Conservation (phyloP, 2,329 filamentous ascomycete genomes). For the Fusarium sarcochroum region DNA sequence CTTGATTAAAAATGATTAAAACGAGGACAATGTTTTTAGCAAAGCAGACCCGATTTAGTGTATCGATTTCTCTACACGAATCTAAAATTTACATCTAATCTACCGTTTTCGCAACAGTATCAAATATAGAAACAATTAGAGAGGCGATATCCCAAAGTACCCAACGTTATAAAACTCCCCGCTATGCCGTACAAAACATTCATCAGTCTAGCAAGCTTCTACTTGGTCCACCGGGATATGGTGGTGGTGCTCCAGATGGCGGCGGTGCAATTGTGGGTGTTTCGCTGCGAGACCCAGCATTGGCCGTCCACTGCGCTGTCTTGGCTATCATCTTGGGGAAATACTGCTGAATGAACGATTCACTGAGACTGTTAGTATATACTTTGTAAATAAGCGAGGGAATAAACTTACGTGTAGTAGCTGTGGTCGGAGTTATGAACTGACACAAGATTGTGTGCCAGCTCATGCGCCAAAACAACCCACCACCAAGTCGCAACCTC, state of each 20-base stretch:
- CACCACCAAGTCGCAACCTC: constrained; percentile 91
- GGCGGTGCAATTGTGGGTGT: constrained; percentile 27
- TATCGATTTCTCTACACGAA: constrained; percentile 5
- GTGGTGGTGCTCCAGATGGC: constrained; percentile 43
- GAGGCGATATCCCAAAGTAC: constrained; percentile 6
- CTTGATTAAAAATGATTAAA: too few relatives aligned
- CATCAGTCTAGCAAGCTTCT: constrained; percentile 46
- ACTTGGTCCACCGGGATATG: constrained; percentile 13
- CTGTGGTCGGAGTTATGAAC: constrained; percentile 84
- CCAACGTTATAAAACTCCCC: constrained; percentile 35
- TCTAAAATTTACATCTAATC: constrained; percentile 36
- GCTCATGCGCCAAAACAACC: constrained; percentile 94
- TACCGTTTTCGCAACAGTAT: constrained; percentile 1
- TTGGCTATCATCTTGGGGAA: constrained; percentile 77
- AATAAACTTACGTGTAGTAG: constrained; percentile 77
- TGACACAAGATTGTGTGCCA: constrained; percentile 91
- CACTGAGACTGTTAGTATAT: constrained; percentile 60
- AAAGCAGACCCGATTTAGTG: background rate
- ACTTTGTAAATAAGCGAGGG: background rate
- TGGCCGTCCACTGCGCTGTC: constrained; percentile 57
- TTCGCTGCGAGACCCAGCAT: constrained; percentile 14
- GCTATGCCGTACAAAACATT: constrained; percentile 23
- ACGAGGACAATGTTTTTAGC: background rate
- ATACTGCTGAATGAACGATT: constrained; percentile 84
- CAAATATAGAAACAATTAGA: constrained; percentile 4